Evolutionary conservation across 2,329 filamentous ascomycete species (phyloP).

Genomic region (Coniochaeta pulveracea): DNA sequence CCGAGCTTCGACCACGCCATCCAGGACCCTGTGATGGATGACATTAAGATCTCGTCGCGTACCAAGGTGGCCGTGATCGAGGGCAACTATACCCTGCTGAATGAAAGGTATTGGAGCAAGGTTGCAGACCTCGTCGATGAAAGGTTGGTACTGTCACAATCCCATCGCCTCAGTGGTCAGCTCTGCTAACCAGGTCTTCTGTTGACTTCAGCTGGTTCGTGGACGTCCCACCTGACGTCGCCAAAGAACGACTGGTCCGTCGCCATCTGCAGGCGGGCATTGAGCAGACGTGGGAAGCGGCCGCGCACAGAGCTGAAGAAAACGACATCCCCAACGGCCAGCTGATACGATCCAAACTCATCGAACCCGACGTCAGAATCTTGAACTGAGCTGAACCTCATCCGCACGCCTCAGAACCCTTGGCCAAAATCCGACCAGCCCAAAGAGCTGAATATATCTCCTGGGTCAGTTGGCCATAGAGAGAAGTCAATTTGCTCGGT

Average conservation of each 20-base stretch:
- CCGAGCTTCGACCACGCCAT: slow-evolving; percentile 40
- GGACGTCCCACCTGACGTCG: slow-evolving; percentile 12
- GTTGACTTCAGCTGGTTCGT: slow-evolving; percentile 17
- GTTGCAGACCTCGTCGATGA: slow-evolving; percentile 35
- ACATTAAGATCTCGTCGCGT: slow-evolving; percentile 19
- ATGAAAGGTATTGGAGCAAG: slow-evolving; percentile 31
- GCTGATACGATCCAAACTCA: slow-evolving; percentile 13
- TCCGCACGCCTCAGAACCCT: slow-evolving; percentile 5
- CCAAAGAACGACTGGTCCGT: slow-evolving; percentile 12
- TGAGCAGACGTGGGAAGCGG: slow-evolving; percentile 14
- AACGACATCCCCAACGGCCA: slow-evolving; percentile 20
- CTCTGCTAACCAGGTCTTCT: not conserved
- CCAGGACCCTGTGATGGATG: slow-evolving; percentile 29
- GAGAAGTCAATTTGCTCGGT: slow-evolving; percentile 13
- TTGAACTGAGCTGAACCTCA: slow-evolving; percentile 10
- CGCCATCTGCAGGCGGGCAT: slow-evolving; percentile 18
- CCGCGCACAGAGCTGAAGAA: slow-evolving; percentile 12
- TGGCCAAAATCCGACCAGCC: slow-evolving; percentile 11
- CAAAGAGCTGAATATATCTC: slow-evolving; percentile 8
- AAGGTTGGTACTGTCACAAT: slow-evolving; percentile 7
- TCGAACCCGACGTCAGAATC: slow-evolving; percentile 14
- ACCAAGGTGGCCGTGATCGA: slow-evolving; percentile 38
- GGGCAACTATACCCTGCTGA: slow-evolving; percentile 35
- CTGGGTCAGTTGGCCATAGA: slow-evolving; percentile 12
- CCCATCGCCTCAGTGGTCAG: no score